Conservation (phyloP, 768 basidiomycete species). For the Panellus pusillus region DNA sequence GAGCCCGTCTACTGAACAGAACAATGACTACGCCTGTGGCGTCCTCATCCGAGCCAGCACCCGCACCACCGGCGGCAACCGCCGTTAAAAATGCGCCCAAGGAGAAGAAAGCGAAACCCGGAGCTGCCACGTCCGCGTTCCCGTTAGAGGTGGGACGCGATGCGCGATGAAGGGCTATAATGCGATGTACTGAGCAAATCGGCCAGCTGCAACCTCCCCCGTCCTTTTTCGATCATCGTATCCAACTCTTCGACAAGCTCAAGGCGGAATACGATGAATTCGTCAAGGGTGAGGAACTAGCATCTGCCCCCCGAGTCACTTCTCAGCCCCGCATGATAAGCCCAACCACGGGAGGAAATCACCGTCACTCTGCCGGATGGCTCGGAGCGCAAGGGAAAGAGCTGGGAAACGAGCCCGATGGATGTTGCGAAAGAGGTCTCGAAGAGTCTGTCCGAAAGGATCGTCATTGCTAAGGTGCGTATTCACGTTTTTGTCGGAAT, state of each 20-base stretch:
- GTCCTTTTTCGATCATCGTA: slow-evolving; percentile 84
- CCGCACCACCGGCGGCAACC: slow-evolving; percentile 41
- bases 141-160: slow-evolving; percentile 60
- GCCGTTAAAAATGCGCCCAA: slow-evolving; percentile 32
- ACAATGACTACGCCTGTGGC: slow-evolving; percentile 57
- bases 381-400: slow-evolving; percentile 75
- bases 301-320: neutral
- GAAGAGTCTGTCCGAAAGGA: slow-evolving; percentile 81
- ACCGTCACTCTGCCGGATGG: slow-evolving; percentile 85
- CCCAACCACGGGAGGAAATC: slow-evolving; percentile 83
- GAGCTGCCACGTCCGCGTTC: slow-evolving; percentile 39
- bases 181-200: slow-evolving; percentile 17
- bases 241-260: slow-evolving; percentile 86
- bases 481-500: neutral
- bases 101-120: slow-evolving; percentile 47
- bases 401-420: slow-evolving; percentile 96
- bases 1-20: slow-evolving; percentile 27
- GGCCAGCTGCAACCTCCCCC: slow-evolving; percentile 77
- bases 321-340: slow-evolving; percentile 31
- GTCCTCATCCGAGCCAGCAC: slow-evolving; percentile 54
- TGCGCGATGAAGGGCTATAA: neutral
- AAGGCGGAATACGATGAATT: slow-evolving; percentile 83
- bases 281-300: slow-evolving; percentile 57
- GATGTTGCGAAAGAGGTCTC: slow-evolving; percentile 86
- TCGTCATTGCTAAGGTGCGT: slow-evolving; percentile 89